Evolutionary conservation across 2,329 filamentous ascomycete species (phyloP).

Genomic region (Claviceps fusiformis): DNA sequence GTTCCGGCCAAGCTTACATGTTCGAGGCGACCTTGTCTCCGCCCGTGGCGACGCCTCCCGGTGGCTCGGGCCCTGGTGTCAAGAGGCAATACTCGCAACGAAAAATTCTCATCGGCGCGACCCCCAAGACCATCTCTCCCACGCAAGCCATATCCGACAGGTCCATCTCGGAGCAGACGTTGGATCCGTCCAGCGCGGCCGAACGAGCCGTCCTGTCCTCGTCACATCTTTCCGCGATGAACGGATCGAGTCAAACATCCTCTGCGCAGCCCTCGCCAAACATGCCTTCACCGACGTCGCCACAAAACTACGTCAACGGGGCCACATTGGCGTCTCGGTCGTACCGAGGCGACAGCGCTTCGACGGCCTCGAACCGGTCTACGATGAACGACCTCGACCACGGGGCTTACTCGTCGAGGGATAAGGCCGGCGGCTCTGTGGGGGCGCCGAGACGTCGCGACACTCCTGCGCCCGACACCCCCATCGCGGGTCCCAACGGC

Average conservation of each 20-base stretch:
- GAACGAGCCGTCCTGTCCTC: constrained; percentile 54
- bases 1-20: constrained; percentile 25
- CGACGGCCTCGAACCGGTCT: constrained; percentile 36
- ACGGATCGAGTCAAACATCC: constrained; percentile 45
- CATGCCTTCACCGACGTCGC: constrained; percentile 56
- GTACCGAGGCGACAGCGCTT: constrained; percentile 41
- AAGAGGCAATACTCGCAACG: constrained; percentile 65
- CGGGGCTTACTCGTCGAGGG: constrained; percentile 16
- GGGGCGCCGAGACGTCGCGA: constrained; percentile 43
- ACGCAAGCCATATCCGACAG: constrained; percentile 59
- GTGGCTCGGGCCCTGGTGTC: constrained; percentile 37
- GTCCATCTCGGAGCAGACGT: constrained; percentile 45
- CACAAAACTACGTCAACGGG: constrained; percentile 38
- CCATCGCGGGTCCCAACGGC: constrained; percentile 41
- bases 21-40: constrained; percentile 41
- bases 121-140: constrained; percentile 64
- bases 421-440: constrained; percentile 13
- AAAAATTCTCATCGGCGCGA: constrained; percentile 56
- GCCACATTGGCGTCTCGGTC: constrained; percentile 49
- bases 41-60: constrained; percentile 41
- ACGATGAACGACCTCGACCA: constrained; percentile 41
- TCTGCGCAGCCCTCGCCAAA: constrained; percentile 47
- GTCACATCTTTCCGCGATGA: constrained; percentile 57
- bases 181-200: constrained; percentile 57
- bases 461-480: constrained; percentile 49